Evolutionary conservation across 306 rosid species (phyloP), one percentile per base, ranked within the genome.

Genomic region (Castanopsis chinensis): DNA sequence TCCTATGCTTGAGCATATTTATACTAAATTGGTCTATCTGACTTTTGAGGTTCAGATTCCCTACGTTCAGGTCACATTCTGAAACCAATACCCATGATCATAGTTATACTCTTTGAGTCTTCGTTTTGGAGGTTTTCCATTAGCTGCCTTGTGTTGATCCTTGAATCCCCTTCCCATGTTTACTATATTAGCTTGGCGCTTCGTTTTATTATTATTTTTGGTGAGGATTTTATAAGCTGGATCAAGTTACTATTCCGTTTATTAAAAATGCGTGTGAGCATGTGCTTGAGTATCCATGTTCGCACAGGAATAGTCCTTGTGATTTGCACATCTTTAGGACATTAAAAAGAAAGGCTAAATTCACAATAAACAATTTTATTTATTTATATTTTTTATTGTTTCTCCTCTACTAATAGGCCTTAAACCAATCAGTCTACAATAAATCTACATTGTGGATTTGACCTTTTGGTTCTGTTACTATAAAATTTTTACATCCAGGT

Each of bases 401-500:
- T n/a, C 13, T 67, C 27, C 25, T 8, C 15, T 35, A 9, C 14
- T 67, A 67, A 33, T 67, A 49, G 23, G 4, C 72, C 72, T 33
- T 67, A 67, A 67, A 67, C 51, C 72, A 35, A 10, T 33, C 52
- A 19, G 2, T 30, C 35, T 15, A 5, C 10, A 27, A 63, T 12
- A 27, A 4, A 10, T n/a, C 52, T 67, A 17, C 21, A 17, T 33
- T 43, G 72, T 37, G 45, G 23, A 33, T 52, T 73, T 53, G 12
- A 14, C 56, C 12, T 76, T 5, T 70, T 23, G 78, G 5, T 21
- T 53, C 25, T 57, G 10, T 77, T 37, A 25, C 14, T 76, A 6
- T 51, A 49, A 80, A 53, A 53, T 75, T 61, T 33, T 11, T n/a
- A 76, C 15, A 28, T 76, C 30, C 81, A 23, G 35, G 55, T 57